Conservation (phyloP, 2,329 filamentous ascomycete genomes). For the Fusarium caatingaense region DNA sequence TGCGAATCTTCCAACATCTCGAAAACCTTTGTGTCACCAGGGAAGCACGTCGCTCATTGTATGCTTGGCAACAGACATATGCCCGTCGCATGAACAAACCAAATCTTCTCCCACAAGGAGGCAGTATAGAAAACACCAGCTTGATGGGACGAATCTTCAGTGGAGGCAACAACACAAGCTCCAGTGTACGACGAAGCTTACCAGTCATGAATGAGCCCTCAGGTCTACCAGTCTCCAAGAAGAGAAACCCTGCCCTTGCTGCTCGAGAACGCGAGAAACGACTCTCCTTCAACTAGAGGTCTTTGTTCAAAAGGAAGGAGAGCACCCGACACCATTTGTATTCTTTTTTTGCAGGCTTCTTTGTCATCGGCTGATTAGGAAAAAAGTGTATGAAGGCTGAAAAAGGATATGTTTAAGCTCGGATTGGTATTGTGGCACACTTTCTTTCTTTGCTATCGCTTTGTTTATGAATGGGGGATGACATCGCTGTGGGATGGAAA, state of each 20-base stretch:
- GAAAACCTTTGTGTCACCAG: constrained; percentile 59
- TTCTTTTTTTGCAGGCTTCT: constrained; percentile 6
- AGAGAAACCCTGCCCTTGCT: constrained; percentile 1
- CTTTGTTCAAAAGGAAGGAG: background rate
- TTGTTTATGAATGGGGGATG: constrained; percentile 13
- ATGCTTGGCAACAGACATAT: constrained; percentile 62
- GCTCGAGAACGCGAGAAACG: constrained; percentile 26
- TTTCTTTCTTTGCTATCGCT: constrained; percentile 3
- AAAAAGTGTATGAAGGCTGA: constrained; percentile 3
- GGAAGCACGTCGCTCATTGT: constrained; percentile 61
- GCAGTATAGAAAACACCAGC: constrained; percentile 47
- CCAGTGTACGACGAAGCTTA: constrained; percentile 41
- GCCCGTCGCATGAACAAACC: constrained; percentile 55
- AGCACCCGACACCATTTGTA: background rate
- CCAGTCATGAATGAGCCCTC: constrained; percentile 19
- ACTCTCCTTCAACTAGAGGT: constrained; percentile 28
- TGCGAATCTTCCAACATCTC: constrained; percentile 60
- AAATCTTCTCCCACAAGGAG: constrained; percentile 55
- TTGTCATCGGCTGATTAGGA: background rate
- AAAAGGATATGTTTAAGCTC: constrained; percentile 13
- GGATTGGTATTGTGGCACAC: constrained; percentile 5
- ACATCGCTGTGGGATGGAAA: background rate
- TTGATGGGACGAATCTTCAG: constrained; percentile 48
- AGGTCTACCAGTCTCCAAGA: constrained; percentile 13
- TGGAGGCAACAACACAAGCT: constrained; percentile 30